Base-by-base conservation (phyloP, 495 filamentous ascomycete species). In the Chaetomium tenue region DNA sequence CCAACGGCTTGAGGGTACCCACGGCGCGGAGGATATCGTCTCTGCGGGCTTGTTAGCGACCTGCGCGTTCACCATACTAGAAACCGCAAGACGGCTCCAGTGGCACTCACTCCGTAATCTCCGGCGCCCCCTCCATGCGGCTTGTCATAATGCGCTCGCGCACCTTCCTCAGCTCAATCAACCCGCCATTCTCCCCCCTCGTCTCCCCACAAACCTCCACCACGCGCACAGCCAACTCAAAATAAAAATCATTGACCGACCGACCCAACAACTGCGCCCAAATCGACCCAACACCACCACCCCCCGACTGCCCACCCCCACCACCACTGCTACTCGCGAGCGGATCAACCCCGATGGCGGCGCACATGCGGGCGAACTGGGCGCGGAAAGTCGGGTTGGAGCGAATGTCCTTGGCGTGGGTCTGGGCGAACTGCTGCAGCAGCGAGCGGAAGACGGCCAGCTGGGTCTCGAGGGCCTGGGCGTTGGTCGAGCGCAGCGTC, bases 331-430 rank as follows among this genome's bases (percentile, higher is more conserved):
- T 88, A 68, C 87, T 89, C 20, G 91, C 91, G 2, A 98, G 81
- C 0, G 94, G 94, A 74, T 98, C 95, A 9, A 98, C 93, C 13
- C 94, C 94, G 69, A 98, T 96, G 60, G 93, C 91, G 69, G 91
- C 87, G 78, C 94, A 98, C 95, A 98, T 98, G 68, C 93, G 90
- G 6, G 94, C 94, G 73, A 98, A 98, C 79, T 98, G 93, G 18
- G 92, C 91, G 33, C 95, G 91, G 76, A 98, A 98, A 0, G 86
- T 87, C 13, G 95, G 94, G 74, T 97, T 92, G 3, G 92, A 96
- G 65, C 92, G 91, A 67, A 98, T 98, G 70, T 92, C 93, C 72
- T 92, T 92, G 64, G 88, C 90, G 78, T 98, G 94, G 51, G 92
- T 94, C 63, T 90, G 81, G n/a, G 92, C 90, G 76, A 98, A 98